Base-by-base conservation (phyloP, 305 asterid genomes). In the Fraxinus greggii region DNA sequence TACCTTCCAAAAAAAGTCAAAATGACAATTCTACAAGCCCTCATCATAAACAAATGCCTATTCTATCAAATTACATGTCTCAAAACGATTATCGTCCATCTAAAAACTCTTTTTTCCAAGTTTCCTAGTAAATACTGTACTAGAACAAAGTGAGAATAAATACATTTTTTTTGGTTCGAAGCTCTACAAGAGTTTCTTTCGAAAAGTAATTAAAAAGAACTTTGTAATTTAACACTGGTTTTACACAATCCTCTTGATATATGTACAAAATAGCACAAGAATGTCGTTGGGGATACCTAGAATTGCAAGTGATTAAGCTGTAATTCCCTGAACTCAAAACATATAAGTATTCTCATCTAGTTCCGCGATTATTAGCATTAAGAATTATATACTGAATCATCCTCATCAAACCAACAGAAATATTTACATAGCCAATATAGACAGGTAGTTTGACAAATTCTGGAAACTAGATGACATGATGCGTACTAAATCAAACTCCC, bases 401-500 rank as follows among this genome's bases (percentile, higher is more conserved):
- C 70, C 29, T 7, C 29, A 23, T 59, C 69, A 19, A 59, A 59
- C 69, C 31, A 59, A 23, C 69, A 59, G 69, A 59, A 21, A 59
- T 21, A 59, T 21, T 21, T 19, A 7, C 13, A 21, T 59, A n/a
- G 26, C 70, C 70, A 19, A 29, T 59, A 21, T 21, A 21, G 70
- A 79, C 15, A 15, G 7, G 29, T 42, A 74, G 31, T 33, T 29
- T n/a, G 17, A 48, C 48, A 82, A 77, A 63, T 78, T 24, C n/a
- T 19, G 59, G 63, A 70, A 82, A 45, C 26, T 15, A 65, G 54
- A 29, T 42, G 15, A 78, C 15, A 31, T 24, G 63, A 28, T 51
- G 79, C 79, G 59, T 78, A 56, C 23, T 74, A 59, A 75, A n/a
- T 80, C 72, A 10, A 79, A 59, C 42, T 17, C 13, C 33, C 7